A percentile compares a stretch with the other conserved stretches of the same genome.
phyloP scores from a whole-genome alignment of 2,329 filamentous ascomycete species.

The Magnaporthiopsis incrustans region DNA sequence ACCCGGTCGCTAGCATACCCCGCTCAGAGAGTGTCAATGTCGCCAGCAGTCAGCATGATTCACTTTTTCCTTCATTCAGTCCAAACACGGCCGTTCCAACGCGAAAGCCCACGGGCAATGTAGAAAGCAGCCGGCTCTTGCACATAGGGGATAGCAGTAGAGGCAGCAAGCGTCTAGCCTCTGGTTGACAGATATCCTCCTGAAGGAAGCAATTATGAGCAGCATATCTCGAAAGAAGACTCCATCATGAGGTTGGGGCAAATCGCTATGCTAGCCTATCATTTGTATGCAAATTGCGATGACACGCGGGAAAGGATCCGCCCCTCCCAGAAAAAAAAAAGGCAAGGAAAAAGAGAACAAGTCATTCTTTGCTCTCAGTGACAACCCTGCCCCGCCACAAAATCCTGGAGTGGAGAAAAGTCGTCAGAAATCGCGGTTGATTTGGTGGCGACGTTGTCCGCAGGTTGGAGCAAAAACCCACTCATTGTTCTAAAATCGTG shows the following conservation, averaged over 20 bases:
- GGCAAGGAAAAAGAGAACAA: neutral
- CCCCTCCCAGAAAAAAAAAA: neutral
- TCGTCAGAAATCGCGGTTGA: neutral
- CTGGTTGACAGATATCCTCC: neutral
- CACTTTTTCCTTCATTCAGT: neutral
- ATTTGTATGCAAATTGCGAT: constrained; percentile 14
- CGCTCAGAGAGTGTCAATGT: neutral
- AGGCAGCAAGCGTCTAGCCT: too few species aligned
- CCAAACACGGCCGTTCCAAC: neutral
- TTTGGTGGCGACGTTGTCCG: neutral
- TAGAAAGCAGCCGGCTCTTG: too few species aligned
- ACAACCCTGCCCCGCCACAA: constrained; percentile 12
- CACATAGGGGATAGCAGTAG: too few species aligned
- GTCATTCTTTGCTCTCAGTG: constrained; percentile 5
- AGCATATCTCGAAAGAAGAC: neutral
- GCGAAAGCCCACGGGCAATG: neutral
- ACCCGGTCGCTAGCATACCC: neutral
- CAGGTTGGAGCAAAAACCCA: neutral
- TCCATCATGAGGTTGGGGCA: neutral
- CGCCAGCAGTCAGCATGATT: neutral
- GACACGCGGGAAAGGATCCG: constrained; percentile 9
- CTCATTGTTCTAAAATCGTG: neutral
- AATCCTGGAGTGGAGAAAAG: constrained; percentile 1
- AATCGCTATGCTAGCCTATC: constrained; percentile 13
- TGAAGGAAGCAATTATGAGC: neutral